Conservation (phyloP, 164 flowering plant genomes). For the Aristolochia fimbriata region DNA sequence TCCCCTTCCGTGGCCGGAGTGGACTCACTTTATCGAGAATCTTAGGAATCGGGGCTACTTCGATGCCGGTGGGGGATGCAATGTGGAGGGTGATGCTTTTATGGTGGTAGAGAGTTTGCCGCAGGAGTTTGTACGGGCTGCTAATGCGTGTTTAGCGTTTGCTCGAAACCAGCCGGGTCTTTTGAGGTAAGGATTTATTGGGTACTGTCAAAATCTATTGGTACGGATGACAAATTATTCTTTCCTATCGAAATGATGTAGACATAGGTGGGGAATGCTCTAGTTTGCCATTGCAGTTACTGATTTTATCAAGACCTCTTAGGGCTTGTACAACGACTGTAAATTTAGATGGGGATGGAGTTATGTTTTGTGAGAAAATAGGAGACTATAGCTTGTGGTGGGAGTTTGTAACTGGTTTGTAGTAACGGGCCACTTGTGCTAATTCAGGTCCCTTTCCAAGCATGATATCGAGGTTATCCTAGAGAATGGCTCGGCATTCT, state of each 20-base stretch:
- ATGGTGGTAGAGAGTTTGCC: slow-evolving; percentile 20
- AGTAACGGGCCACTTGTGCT: neutral
- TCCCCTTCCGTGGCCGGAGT: slow-evolving; percentile 50
- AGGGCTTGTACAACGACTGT: neutral
- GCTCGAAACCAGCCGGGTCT: slow-evolving; percentile 38
- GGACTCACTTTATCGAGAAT: slow-evolving; percentile 29
- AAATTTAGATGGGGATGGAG: neutral
- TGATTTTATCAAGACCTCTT: neutral
- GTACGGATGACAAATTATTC: no score
- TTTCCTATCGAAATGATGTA: no score
- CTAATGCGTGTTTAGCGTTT: slow-evolving; percentile 42
- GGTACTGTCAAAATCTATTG: neutral
- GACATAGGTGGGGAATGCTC: neutral
- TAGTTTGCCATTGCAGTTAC: neutral
- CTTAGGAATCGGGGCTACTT: slow-evolving; percentile 17
- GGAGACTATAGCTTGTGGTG: neutral
- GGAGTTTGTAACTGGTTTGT: neutral
- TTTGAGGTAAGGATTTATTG: slow-evolving; percentile 28
- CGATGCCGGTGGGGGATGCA: slow-evolving; percentile 1
- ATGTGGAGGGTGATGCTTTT: slow-evolving; percentile 13
- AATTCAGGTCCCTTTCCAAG: slow-evolving; percentile 46
- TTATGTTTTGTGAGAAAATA: neutral
- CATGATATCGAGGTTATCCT: slow-evolving; percentile 61
- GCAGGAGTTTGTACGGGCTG: slow-evolving; percentile 35
- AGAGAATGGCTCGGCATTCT: slow-evolving; percentile 50